A percentile compares a stretch with the other conserved stretches of the same genome.
Conservation (phyloP, 805 yeast species). For the Saturnispora mendoncae region DNA sequence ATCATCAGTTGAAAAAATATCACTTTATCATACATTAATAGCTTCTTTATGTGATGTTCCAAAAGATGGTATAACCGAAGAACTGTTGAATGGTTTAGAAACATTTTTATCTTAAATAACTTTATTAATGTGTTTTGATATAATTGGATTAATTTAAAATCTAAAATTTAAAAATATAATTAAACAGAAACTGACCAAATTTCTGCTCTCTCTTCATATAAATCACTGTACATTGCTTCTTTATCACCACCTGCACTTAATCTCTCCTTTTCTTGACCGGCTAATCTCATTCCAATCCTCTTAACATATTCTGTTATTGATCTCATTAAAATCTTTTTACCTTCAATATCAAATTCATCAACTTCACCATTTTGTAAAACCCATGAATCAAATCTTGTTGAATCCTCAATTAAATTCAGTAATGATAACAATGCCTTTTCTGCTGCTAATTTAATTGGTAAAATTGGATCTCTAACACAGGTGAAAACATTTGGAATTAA, state of each 20-base stretch:
- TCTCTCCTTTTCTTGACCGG: conserved; percentile 79
- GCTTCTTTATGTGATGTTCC: conserved; percentile 69
- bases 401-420: conserved; percentile 53
- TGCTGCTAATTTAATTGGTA: conserved; percentile 90
- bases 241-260: conserved; percentile 84
- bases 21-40: conserved; percentile 56
- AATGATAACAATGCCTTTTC: conserved; percentile 78
- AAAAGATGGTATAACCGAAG: conserved; percentile 68
- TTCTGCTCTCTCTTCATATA: conserved; percentile 77
- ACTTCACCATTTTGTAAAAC: conserved; percentile 34
- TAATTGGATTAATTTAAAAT: neutral
- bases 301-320: conserved; percentile 82
- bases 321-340: conserved; percentile 48
- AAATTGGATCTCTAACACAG: conserved; percentile 77
- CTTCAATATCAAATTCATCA: conserved; percentile 35
- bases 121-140: too few species aligned
- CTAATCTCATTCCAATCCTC: conserved; percentile 84
- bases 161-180: neutral
- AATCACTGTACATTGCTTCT: conserved; percentile 75
- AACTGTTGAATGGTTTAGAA: conserved; percentile 72
- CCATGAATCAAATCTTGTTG: conserved; percentile 56
- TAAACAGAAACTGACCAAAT: conserved; percentile 48
- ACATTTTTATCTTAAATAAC: conserved; percentile 16
- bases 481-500: conserved; percentile 70
- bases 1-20: conserved; percentile 34